phyloP scores from a whole-genome alignment of 2,329 filamentous ascomycete genomes.

The Chaetomium sp. region DNA sequence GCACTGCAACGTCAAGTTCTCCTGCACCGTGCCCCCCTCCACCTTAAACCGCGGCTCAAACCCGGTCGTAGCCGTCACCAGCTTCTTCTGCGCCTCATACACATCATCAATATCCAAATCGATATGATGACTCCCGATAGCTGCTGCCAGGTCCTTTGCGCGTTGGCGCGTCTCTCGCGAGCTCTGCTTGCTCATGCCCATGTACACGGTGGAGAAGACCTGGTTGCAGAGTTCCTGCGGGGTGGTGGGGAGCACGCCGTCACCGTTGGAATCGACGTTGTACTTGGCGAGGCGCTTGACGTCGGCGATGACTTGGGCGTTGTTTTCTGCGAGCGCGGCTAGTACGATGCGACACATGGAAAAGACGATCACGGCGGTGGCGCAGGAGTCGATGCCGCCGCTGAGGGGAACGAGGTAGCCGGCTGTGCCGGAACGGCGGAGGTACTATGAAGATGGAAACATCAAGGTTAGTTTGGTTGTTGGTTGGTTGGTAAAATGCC shows the following conservation, averaged over 20 bases:
- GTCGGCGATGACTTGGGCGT: slow-evolving; percentile 33
- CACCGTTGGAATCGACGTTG: slow-evolving; percentile 24
- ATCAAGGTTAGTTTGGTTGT: not conserved
- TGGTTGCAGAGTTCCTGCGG: slow-evolving; percentile 53
- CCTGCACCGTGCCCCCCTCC: slow-evolving; percentile 53
- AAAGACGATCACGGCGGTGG: slow-evolving; percentile 36
- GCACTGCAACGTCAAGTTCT: slow-evolving; percentile 62
- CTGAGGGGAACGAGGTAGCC: slow-evolving; percentile 52
- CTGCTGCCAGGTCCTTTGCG: slow-evolving; percentile 52
- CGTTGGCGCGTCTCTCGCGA: slow-evolving; percentile 60
- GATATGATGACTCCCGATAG: slow-evolving; percentile 65
- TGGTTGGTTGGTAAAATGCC: too few species aligned
- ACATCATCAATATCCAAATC: slow-evolving; percentile 68
- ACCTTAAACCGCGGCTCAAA: slow-evolving; percentile 54
- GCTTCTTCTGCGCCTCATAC: slow-evolving; percentile 51
- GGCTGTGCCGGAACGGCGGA: slow-evolving; percentile 40
- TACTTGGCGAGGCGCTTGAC: slow-evolving; percentile 33
- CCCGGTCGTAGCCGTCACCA: slow-evolving; percentile 51
- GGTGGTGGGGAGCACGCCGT: slow-evolving; percentile 40
- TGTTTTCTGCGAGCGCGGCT: slow-evolving; percentile 41
- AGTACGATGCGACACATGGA: slow-evolving; percentile 52
- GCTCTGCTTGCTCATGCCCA: slow-evolving; percentile 64
- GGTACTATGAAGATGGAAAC: slow-evolving; percentile 35
- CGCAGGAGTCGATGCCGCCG: slow-evolving; percentile 54
- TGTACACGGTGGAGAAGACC: slow-evolving; percentile 52